phyloP scores from a whole-genome alignment of 108 stramenopile genomes.

The Skeletonema potamos region DNA sequence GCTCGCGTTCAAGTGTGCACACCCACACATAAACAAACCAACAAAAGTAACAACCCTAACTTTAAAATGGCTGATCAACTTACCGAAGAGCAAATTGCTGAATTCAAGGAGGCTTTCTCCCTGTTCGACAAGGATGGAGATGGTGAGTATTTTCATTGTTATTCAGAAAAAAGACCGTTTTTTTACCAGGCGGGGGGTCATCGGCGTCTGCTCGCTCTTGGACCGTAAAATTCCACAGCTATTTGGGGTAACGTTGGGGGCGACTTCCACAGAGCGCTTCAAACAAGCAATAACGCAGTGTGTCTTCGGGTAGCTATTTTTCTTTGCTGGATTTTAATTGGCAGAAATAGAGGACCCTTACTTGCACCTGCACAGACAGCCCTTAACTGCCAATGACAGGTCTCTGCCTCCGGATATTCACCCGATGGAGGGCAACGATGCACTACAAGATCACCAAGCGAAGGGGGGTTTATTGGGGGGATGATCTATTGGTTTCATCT shows the following conservation, averaged over 20 bases:
- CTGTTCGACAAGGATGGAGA: slow-evolving; percentile 99
- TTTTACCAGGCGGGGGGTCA: neutral
- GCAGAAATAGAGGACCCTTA: neutral
- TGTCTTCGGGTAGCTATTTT: too few species aligned
- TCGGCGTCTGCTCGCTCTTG: neutral
- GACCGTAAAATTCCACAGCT: neutral
- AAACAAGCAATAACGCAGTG: neutral
- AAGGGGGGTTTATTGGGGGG: neutral
- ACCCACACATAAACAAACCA: neutral
- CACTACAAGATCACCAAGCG: neutral
- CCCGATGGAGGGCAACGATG: neutral
- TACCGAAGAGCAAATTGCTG: slow-evolving; percentile 96
- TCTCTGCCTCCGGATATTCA: neutral
- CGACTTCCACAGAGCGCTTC: neutral
- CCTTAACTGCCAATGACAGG: neutral
- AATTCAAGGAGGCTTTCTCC: slow-evolving; percentile 99
- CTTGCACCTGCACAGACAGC: neutral
- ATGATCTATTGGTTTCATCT: neutral
- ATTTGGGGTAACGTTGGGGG: neutral
- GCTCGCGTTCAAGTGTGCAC: too few species aligned
- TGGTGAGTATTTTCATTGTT: slow-evolving; percentile 71
- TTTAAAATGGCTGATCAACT: slow-evolving; percentile 93
- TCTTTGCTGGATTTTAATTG: neutral
- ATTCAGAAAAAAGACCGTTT: neutral
- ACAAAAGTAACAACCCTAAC: neutral